phyloP scores from a whole-genome alignment of 2,329 filamentous ascomycete genomes.

The Didymella lethalis region DNA sequence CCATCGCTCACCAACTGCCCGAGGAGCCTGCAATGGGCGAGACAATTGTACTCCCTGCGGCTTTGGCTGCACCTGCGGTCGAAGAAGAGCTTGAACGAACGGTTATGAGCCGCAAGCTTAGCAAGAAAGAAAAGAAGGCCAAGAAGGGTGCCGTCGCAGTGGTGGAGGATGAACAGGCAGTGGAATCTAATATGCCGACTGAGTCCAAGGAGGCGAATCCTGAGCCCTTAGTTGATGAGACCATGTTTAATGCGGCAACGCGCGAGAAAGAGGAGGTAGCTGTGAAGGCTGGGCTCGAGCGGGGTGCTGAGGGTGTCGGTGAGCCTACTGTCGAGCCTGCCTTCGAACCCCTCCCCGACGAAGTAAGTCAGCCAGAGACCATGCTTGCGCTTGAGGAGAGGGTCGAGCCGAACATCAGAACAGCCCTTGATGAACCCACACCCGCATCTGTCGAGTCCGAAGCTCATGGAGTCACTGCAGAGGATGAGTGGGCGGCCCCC shows the following conservation, averaged over 20 bases:
- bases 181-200: background rate
- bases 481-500: conserved; percentile 26
- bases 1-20: background rate
- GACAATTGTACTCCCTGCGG: background rate
- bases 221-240: background rate
- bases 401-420: background rate
- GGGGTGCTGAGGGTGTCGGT: background rate
- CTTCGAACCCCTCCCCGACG: background rate
- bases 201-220: background rate
- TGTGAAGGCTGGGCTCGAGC: background rate
- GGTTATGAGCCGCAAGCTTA: conserved; percentile 38
- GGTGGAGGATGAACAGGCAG: conserved; percentile 15
- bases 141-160: conserved; percentile 25
- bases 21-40: conserved; percentile 2
- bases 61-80: conserved; percentile 7
- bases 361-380: background rate
- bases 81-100: conserved; percentile 26
- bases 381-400: background rate
- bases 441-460: conserved; percentile 14
- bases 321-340: background rate
- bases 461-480: conserved; percentile 15
- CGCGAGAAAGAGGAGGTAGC: background rate
- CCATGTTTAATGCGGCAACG: background rate
- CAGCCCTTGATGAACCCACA: conserved; percentile 10
- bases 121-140: conserved; percentile 46